Conservation (phyloP, 768 basidiomycete species). For the Crepidotus variabilis region DNA sequence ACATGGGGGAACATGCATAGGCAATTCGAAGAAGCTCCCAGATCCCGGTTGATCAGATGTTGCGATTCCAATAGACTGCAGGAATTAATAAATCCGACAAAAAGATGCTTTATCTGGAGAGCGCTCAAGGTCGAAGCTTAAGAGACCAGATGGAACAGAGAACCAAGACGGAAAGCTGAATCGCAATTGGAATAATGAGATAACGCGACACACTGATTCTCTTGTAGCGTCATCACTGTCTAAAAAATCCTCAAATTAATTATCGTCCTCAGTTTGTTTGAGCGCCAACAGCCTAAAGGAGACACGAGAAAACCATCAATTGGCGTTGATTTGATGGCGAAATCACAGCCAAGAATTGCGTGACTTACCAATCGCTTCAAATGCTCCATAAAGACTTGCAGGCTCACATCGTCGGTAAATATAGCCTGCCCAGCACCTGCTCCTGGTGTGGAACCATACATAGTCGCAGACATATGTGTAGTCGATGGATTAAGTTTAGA, state of each 20-base stretch:
- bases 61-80: no score
- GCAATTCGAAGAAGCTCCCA: no score
- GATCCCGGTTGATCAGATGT: no score
- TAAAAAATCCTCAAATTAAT: neutral
- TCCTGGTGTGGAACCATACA: constrained; percentile 78
- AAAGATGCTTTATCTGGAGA: no score
- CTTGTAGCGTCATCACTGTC: neutral
- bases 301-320: constrained; percentile 6
- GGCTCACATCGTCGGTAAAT: constrained; percentile 97
- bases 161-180: no score
- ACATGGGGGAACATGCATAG: no score
- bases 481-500: constrained; percentile 97
- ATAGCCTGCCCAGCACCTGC: constrained; percentile 83
- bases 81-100: no score
- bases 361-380: constrained; percentile 76
- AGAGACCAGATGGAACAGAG: no score
- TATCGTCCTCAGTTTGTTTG: constrained; percentile 21
- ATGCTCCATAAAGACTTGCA: constrained; percentile 98
- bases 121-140: no score
- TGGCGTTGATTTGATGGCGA: neutral
- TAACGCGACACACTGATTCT: no score
- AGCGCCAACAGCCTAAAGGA: constrained; percentile 26
- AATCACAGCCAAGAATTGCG: neutral
- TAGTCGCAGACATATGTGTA: constrained; percentile 89
- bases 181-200: no score